Evolutionary conservation across 2,329 filamentous ascomycete species (phyloP), one percentile per base, ranked within the genome.

Genomic region (Madurella fahalii): DNA sequence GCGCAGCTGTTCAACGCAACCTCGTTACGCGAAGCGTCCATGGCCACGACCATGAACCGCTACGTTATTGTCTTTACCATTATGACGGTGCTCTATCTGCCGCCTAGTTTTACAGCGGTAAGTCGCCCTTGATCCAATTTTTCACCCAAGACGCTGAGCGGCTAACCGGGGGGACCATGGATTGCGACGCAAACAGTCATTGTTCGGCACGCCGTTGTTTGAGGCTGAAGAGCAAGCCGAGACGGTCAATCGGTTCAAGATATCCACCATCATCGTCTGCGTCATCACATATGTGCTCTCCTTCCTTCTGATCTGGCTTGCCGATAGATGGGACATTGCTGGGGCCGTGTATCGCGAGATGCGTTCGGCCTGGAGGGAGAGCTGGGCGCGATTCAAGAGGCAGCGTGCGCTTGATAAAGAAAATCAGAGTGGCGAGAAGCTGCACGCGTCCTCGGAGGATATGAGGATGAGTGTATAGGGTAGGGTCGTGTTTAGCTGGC

Each of bases 11-110:
- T 58, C 46, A 58, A 55, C 46, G 49, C 56, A 30, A 58, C 52
- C 1, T 52, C 56, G 4, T 39, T 58, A 11, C 52, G 56, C 11
- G 56, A 58, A 25, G 52, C 56, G 2, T 42, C 56, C 8, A 53
- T 40, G 11, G 42, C 49, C 9, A 56, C 50, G 2, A 53, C 49
- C 1, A 52, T 58, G 46, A 58, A 58, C 40, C 52, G 52, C 25
- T 52, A 50, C 18, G 34, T 58, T 34, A 50, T 53, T 30, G 52
- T 58, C 18, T 58, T 56, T 25, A 58, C 53, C 8, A 49, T 58
- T 32, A 40, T 58, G 37, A 56, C 57, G 2, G 40, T 56, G 9
- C 32, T 58, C 11, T 58, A 53, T 16, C 32, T 53, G 1, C 53
- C 56, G 5, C 46, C 40, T 7, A 45, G 50, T 15, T 49, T 51